These are phyloP conservation scores for Phytophthora macrochlamydospora DNA, from an alignment of 352 stramenopile species.

Conservation along the genomic window DNA sequence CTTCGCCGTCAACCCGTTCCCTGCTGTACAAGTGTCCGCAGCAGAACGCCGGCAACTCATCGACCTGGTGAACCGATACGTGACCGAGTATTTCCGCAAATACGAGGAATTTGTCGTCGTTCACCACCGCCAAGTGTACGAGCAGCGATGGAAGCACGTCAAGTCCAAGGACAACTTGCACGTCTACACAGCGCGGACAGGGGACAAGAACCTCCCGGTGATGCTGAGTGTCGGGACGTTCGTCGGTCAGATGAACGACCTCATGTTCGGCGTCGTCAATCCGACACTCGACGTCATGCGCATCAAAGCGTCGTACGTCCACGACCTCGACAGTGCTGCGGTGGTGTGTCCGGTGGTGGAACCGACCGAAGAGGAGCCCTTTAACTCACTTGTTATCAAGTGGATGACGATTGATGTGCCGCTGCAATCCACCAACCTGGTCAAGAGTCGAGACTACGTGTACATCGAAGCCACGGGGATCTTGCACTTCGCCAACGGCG, in stretches of 20 bases:
- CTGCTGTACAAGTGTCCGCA: slow-evolving; percentile 17
- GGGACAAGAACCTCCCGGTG: slow-evolving; percentile 9
- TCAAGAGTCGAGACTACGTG: slow-evolving; percentile 40
- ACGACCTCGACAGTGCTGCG: slow-evolving; percentile 38
- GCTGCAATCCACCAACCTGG: slow-evolving; percentile 16
- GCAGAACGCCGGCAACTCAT: slow-evolving; percentile 14
- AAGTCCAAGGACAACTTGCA: slow-evolving; percentile 29
- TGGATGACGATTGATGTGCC: slow-evolving; percentile 37
- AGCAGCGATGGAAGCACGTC: slow-evolving; percentile 27
- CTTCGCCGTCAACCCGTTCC: slow-evolving; percentile 23
- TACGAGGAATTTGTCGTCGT: slow-evolving; percentile 38
- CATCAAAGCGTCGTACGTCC: slow-evolving; percentile 38
- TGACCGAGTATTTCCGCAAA: slow-evolving; percentile 32
- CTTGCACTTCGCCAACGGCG: slow-evolving; percentile 2
- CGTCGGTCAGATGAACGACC: slow-evolving; percentile 36
- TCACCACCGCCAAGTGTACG: slow-evolving; percentile 20
- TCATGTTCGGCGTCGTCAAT: slow-evolving; percentile 45
- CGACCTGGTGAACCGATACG: slow-evolving; percentile 22
- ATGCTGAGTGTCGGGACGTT: slow-evolving; percentile 35
- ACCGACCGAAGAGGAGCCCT: slow-evolving; percentile 35
- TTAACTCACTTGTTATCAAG: slow-evolving; percentile 36
- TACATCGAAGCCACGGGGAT: slow-evolving; percentile 45
- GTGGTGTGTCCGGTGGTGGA: slow-evolving; percentile 27
- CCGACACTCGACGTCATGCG: slow-evolving; percentile 41
- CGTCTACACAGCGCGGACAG: slow-evolving; percentile 13